Conservation (phyloP, 2,329 filamentous ascomycete species). For the Emericellopsis cladophorae region DNA sequence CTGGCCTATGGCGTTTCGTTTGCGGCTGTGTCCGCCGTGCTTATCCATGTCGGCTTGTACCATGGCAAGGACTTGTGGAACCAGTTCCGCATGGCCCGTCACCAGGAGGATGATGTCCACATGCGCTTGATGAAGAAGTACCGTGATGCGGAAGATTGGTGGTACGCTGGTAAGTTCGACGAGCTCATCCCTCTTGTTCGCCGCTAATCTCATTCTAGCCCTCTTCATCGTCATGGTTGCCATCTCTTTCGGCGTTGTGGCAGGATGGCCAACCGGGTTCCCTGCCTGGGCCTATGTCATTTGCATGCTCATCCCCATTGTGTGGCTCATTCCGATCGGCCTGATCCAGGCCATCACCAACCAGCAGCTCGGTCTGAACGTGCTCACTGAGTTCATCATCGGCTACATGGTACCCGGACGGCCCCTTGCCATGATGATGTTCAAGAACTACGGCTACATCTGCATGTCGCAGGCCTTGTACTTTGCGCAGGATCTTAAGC, state of each 20-base stretch:
- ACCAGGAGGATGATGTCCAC: slow-evolving; percentile 45
- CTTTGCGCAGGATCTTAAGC: slow-evolving; percentile 53
- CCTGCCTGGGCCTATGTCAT: slow-evolving; percentile 46
- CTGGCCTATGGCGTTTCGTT: slow-evolving; percentile 51
- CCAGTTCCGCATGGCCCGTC: slow-evolving; percentile 40
- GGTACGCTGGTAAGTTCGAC: slow-evolving; percentile 34
- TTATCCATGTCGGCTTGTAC: slow-evolving; percentile 43
- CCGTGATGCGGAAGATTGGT: slow-evolving; percentile 45
- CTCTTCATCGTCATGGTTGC: slow-evolving; percentile 40
- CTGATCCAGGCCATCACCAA: slow-evolving; percentile 50
- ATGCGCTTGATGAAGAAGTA: slow-evolving; percentile 52
- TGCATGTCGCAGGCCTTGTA: slow-evolving; percentile 54
- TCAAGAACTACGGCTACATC: slow-evolving; percentile 63
- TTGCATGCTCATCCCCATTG: slow-evolving; percentile 41
- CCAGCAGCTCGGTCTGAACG: slow-evolving; percentile 53
- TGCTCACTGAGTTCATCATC: slow-evolving; percentile 60
- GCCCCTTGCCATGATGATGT: slow-evolving; percentile 65
- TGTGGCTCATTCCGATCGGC: slow-evolving; percentile 49
- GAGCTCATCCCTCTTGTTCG: slow-evolving; percentile 4
- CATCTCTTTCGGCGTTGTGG: slow-evolving; percentile 40
- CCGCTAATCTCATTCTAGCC: slow-evolving; percentile 10
- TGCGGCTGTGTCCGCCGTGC: slow-evolving; percentile 50
- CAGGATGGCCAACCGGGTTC: slow-evolving; percentile 42
- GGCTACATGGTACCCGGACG: slow-evolving; percentile 62
- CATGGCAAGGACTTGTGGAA: slow-evolving; percentile 41